These are phyloP conservation scores for Pelargonium fulgidum DNA, from an alignment of 441 rosid genomes.

Conservation along the genomic window DNA sequence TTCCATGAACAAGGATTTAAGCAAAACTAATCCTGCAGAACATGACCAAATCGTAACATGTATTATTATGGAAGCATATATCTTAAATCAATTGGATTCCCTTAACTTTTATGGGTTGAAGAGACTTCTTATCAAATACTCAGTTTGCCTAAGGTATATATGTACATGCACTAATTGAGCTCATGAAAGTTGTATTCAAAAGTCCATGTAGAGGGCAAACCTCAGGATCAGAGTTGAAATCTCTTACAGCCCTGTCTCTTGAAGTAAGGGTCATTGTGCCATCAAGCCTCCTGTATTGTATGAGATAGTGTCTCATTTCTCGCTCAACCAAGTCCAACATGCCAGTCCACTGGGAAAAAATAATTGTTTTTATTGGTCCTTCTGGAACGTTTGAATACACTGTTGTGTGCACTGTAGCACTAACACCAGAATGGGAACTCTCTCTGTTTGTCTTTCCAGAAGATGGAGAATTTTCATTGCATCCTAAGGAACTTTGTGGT, in stretches of 20 bases:
- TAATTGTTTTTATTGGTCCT: conserved; percentile 63
- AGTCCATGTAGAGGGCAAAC: conserved; percentile 33
- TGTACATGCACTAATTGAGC: neutral
- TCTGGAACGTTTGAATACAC: conserved; percentile 33
- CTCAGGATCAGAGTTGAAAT: conserved; percentile 66
- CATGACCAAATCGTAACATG: neutral
- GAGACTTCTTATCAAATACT: neutral
- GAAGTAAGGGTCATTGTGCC: conserved; percentile 74
- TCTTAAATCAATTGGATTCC: neutral
- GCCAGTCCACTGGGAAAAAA: conserved; percentile 94
- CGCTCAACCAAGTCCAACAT: conserved; percentile 81
- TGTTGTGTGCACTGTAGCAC: conserved; percentile 29
- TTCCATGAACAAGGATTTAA: neutral
- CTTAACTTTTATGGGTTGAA: neutral
- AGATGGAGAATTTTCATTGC: conserved; percentile 33
- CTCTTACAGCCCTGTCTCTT: conserved; percentile 80
- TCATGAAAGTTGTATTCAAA: neutral
- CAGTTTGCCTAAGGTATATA: neutral
- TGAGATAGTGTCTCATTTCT: conserved; percentile 36
- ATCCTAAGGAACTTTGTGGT: conserved; percentile 25
- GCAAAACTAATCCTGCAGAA: neutral
- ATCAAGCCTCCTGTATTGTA: conserved; percentile 79
- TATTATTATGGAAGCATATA: too few relatives aligned
- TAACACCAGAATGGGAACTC: conserved; percentile 21
- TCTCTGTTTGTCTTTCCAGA: conserved; percentile 13